These are phyloP conservation scores for Daldinia caldariorum DNA, from an alignment of 495 filamentous ascomycete species.

Conservation along the genomic window DNA sequence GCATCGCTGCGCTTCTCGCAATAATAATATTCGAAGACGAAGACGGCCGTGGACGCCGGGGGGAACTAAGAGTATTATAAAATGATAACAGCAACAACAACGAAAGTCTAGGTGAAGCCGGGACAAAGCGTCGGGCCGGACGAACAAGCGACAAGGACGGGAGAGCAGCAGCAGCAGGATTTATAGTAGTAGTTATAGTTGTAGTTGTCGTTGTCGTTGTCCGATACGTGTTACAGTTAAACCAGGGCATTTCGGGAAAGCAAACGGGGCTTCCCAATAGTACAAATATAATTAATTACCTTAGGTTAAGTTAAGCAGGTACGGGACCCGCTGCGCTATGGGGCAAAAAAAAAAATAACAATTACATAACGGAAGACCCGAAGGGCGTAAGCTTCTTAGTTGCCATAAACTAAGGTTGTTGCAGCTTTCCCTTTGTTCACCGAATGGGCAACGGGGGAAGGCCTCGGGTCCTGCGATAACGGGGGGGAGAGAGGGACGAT, in stretches of 20 bases:
- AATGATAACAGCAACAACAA: conserved; percentile 4
- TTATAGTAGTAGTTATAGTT: too few relatives aligned
- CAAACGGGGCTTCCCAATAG: neutral
- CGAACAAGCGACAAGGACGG: conserved; percentile 17
- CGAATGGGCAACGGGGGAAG: conserved; percentile 8
- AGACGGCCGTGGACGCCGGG: conserved; percentile 3
- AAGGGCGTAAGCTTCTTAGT: neutral
- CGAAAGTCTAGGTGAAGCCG: neutral
- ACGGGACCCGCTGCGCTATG: neutral
- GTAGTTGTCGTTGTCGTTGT: too few relatives aligned
- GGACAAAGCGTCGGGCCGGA: conserved; percentile 15
- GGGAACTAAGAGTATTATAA: neutral
- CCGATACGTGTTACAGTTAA: conserved; percentile 15
- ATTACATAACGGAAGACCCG: conserved; percentile 6
- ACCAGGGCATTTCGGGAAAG: conserved; percentile 5
- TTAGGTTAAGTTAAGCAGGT: too few relatives aligned
- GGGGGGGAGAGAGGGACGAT: conserved; percentile 15
- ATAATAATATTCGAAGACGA: too few relatives aligned
- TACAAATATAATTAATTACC: conserved; percentile 1
- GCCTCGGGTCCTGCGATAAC: conserved; percentile 37
- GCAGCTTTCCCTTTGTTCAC: conserved; percentile 32
- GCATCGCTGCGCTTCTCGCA: neutral
- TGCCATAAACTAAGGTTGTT: neutral
- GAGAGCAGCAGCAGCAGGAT: neutral
- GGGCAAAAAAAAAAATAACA: neutral